phyloP scores from a whole-genome alignment of 2,329 filamentous ascomycete species.

The Davidsoniella eucalypti region DNA sequence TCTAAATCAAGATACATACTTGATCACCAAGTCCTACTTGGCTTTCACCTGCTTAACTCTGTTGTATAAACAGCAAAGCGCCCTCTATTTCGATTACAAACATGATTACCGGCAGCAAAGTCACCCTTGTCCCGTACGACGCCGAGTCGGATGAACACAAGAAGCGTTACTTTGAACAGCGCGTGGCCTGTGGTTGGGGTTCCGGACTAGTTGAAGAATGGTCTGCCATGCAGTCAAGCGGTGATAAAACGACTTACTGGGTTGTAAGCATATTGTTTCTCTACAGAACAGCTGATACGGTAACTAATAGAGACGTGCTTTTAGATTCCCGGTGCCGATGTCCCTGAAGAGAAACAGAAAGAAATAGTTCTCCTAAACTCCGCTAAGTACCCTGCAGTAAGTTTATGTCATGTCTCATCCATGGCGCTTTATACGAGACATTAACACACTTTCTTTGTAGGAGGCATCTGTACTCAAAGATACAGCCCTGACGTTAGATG shows the following conservation, averaged over 20 bases:
- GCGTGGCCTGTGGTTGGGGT: conserved; percentile 30
- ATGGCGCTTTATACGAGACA: background rate
- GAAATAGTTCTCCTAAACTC: background rate
- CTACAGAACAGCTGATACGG: background rate
- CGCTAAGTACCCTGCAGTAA: conserved; percentile 3
- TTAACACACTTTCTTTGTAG: conserved; percentile 13
- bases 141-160: conserved; percentile 23
- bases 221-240: conserved; percentile 20
- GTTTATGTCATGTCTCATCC: background rate
- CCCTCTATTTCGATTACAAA: too few species aligned
- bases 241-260: conserved; percentile 25
- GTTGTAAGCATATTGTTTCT: conserved; percentile 19
- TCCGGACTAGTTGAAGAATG: conserved; percentile 22
- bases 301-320: background rate
- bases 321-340: background rate
- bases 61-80: too few species aligned
- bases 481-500: conserved; percentile 19
- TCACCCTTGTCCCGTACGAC: conserved; percentile 29
- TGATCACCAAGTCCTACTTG: too few species aligned
- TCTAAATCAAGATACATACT: too few species aligned
- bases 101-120: conserved; percentile 10
- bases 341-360: conserved; percentile 2
- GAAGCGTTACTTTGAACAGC: conserved; percentile 26
- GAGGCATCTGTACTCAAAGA: conserved; percentile 22
- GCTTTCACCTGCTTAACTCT: too few species aligned